Evolutionary conservation across 2,329 filamentous ascomycete species (phyloP), one percentile per base, ranked within the genome.

Genomic region (Aspergillus ustus): DNA sequence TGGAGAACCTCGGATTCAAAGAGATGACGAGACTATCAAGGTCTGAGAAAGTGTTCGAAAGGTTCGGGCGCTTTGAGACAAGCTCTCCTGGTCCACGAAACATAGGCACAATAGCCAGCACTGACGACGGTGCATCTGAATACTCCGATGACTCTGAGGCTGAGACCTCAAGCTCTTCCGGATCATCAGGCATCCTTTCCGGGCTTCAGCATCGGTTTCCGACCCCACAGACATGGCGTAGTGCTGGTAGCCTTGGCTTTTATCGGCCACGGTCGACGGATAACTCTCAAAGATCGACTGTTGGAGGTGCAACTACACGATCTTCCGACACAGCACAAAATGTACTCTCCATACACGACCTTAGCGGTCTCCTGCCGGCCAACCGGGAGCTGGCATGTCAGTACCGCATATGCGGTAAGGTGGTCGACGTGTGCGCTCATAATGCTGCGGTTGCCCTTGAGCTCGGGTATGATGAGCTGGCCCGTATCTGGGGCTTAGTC

Each of bases 391-490:
- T 97, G 63, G 95, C 93, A 2, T 81, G 87, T 60, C 86, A 91
- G 66, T 99, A 98, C 76, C 85, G 85, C 25, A 90, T 97, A 15
- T 93, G 95, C 73, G 93, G 93, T 3, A 88, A 93, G 63, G 90
- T 91, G 0, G 85, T 88, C n/a, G 85, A 90, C 43, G 87, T 97
- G 3, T 98, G 94, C 75, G 83, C 86, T 49, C 90, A 96, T 70
- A 99, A 99, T 74, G 91, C 93, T 8, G 78, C 80, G 1, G 87
- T 96, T 50, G 93, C 94, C 8, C 84, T 87, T 67, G 88, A 87
- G 64, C 84, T 90, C 67, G 91, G 89, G 4, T 85, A 87, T 65
- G 75, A 82, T 15, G 91, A 97, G 65, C 78, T 96, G 31, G 89
- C 90, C 28, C 87, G 92, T 67, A 86, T 96, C 7, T 99, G 95